phyloP scores from a whole-genome alignment of 306 rosid species.

The Arachis stenosperma region DNA sequence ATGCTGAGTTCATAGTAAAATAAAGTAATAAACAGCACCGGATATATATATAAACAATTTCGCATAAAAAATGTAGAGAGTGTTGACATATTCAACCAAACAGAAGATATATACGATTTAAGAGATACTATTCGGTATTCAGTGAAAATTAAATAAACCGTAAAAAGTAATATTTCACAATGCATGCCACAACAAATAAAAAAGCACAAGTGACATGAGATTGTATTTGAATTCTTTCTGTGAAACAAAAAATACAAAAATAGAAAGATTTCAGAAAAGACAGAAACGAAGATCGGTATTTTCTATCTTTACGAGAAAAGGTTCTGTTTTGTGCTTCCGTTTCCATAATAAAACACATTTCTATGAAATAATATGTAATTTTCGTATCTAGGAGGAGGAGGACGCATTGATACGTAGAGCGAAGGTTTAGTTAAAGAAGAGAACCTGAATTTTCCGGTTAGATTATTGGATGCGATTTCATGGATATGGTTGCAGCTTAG shows the following conservation, averaged over 20 bases:
- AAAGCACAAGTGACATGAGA: neutral
- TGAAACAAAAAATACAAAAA: too few species aligned
- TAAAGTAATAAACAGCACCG: neutral
- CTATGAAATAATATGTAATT: too few species aligned
- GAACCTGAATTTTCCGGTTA: conserved; percentile 9
- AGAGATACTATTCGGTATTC: neutral
- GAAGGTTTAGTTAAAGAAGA: neutral
- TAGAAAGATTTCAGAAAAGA: too few species aligned
- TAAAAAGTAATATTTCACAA: neutral
- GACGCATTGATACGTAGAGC: neutral
- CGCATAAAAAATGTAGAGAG: neutral
- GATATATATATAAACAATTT: neutral
- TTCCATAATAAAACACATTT: too few species aligned
- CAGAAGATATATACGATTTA: neutral
- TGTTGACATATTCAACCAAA: neutral
- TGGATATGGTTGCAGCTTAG: conserved; percentile 2
- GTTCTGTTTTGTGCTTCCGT: too few species aligned
- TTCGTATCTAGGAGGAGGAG: neutral
- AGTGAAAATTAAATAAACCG: neutral
- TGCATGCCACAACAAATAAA: neutral
- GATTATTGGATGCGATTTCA: conserved; percentile 24
- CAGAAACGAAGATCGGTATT: too few species aligned
- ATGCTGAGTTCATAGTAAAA: neutral
- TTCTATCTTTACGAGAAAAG: too few species aligned
- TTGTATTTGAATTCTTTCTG: too few species aligned